Evolutionary conservation across 2,329 filamentous ascomycete species (phyloP).

Genomic region (Nectriaceae sp.): DNA sequence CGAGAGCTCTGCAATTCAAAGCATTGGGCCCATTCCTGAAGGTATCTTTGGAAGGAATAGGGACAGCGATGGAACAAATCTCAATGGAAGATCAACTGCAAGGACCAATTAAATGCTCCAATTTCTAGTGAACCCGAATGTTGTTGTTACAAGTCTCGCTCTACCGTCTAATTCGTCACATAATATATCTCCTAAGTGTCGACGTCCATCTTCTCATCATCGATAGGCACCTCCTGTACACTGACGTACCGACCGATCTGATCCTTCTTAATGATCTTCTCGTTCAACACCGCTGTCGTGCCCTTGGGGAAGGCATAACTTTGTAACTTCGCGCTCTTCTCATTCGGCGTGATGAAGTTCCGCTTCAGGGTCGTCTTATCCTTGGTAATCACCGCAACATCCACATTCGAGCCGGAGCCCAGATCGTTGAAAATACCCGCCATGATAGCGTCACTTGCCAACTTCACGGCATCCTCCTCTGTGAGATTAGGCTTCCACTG

Average conservation of each 20-base stretch:
- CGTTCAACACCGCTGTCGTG: constrained; percentile 93
- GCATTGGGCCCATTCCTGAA: too few relatives aligned
- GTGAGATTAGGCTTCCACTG: constrained; percentile 83
- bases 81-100: constrained; percentile 3
- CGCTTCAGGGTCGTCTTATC: constrained; percentile 94
- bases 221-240: constrained; percentile 78
- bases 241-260: constrained; percentile 94
- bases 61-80: constrained; percentile 1
- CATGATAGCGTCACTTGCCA: constrained; percentile 85
- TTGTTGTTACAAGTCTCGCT: constrained; percentile 28
- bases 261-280: constrained; percentile 93
- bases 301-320: constrained; percentile 89
- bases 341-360: constrained; percentile 92
- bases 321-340: constrained; percentile 85
- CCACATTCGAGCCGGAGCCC: constrained; percentile 95
- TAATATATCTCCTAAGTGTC: constrained; percentile 49
- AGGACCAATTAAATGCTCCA: constrained; percentile 17
- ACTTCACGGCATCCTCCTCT: constrained; percentile 77
- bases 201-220: constrained; percentile 70
- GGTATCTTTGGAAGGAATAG: too few relatives aligned
- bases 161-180: constrained; percentile 12
- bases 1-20: background rate
- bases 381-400: constrained; percentile 91
- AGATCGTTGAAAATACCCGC: constrained; percentile 99
- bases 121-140: constrained; percentile 19